Evolutionary conservation across 2,329 filamentous ascomycete genomes (phyloP).

Genomic region (Penicillium verrucosum): DNA sequence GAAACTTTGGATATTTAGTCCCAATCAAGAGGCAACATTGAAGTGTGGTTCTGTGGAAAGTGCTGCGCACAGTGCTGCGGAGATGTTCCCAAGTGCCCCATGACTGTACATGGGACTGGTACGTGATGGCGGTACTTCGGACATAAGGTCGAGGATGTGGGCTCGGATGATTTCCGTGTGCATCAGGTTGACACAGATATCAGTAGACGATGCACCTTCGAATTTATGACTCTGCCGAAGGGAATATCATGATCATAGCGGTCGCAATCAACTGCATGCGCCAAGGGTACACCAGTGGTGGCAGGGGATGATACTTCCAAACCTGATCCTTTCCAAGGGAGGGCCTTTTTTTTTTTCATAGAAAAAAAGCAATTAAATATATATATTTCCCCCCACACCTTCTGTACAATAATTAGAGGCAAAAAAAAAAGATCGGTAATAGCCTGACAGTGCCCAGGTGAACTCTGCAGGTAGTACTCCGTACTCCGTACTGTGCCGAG

Average conservation of each 20-base stretch:
- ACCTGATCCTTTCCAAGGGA: neutral
- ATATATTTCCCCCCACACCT: too few species aligned
- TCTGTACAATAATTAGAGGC: neutral
- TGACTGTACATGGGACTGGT: neutral
- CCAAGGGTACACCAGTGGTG: conserved; percentile 22
- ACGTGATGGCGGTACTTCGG: neutral
- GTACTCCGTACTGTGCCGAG: conserved; percentile 3
- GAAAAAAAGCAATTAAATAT: neutral
- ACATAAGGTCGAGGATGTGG: neutral
- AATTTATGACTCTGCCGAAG: neutral
- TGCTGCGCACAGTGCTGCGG: neutral
- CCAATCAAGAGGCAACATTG: conserved; percentile 1
- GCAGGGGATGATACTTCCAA: conserved; percentile 2
- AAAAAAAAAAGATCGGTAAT: neutral
- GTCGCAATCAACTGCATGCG: conserved; percentile 22
- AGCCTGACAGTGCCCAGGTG: conserved; percentile 6
- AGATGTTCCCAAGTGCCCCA: neutral
- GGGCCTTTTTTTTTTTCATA: neutral
- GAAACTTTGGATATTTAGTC: conserved; percentile 2
- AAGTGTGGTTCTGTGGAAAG: neutral
- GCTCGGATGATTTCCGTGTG: conserved; percentile 20
- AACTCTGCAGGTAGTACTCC: conserved; percentile 14
- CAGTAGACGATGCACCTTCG: neutral
- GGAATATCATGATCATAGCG: conserved; percentile 17
- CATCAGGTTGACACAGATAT: conserved; percentile 1